Conservation (phyloP, 345 rosid species). For the Carallia brachiata region DNA sequence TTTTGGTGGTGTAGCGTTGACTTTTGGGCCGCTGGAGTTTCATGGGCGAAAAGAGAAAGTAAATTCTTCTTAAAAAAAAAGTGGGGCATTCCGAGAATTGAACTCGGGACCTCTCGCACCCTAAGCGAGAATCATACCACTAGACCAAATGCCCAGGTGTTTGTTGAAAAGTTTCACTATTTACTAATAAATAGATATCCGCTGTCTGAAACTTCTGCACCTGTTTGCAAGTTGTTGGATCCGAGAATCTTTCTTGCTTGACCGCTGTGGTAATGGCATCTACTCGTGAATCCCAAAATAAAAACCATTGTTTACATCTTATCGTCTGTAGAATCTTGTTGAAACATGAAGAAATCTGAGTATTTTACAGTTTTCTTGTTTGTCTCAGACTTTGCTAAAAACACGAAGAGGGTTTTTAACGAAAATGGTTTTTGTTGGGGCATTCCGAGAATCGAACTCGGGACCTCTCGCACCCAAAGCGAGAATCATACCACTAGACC, state of each 20-base stretch:
- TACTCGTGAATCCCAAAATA: too few species aligned
- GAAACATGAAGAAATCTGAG: too few species aligned
- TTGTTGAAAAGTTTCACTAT: neutral
- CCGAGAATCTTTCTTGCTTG: too few species aligned
- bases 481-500: conserved; percentile 89
- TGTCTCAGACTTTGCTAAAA: too few species aligned
- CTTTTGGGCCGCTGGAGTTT: neutral
- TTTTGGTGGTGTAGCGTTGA: neutral
- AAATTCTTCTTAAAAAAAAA: neutral
- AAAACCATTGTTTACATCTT: too few species aligned
- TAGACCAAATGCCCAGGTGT: conserved; percentile 59
- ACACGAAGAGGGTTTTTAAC: too few species aligned
- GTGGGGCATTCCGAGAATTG: conserved; percentile 71
- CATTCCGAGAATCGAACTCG: conserved; percentile 69
- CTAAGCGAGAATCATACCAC: conserved; percentile 88
- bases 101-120: conserved; percentile 86
- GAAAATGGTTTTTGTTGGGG: conserved; percentile 24
- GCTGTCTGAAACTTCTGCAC: too few species aligned
- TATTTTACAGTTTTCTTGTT: too few species aligned
- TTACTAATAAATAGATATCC: neutral
- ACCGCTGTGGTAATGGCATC: too few species aligned
- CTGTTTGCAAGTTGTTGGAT: neutral
- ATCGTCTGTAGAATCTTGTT: too few species aligned
- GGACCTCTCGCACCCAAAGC: conserved; percentile 90
- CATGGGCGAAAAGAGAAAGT: neutral